Evolutionary conservation across 441 rosid genomes (phyloP).

Genomic region (Erodium trifolium): DNA sequence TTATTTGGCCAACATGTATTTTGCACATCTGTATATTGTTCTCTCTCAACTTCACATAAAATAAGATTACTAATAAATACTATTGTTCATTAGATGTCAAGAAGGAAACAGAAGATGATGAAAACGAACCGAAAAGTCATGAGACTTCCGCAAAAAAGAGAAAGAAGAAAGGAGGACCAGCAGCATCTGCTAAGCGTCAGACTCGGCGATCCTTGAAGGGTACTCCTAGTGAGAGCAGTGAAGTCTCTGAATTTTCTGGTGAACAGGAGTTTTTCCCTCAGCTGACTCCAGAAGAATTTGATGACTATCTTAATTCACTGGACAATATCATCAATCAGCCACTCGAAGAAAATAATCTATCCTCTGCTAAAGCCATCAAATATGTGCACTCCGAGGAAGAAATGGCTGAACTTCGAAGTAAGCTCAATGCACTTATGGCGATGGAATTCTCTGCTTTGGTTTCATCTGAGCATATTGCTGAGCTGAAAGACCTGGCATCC

Average conservation of each 20-base stretch:
- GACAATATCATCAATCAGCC: constrained; percentile 51
- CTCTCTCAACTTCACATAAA: neutral
- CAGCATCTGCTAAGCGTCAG: constrained; percentile 31
- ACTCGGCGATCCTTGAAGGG: constrained; percentile 28
- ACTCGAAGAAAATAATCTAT: constrained; percentile 18
- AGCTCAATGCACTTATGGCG: constrained; percentile 46
- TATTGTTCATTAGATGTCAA: constrained; percentile 14
- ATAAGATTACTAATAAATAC: neutral
- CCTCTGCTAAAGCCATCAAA: constrained; percentile 15
- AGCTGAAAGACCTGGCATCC: constrained; percentile 43
- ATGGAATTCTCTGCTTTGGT: constrained; percentile 47
- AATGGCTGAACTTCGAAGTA: constrained; percentile 46
- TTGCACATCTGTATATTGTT: neutral
- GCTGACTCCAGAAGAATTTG: constrained; percentile 53
- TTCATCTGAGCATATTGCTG: constrained; percentile 31
- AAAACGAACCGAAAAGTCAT: constrained; percentile 25
- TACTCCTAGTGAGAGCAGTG: neutral
- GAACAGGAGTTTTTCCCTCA: constrained; percentile 24
- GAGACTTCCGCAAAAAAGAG: constrained; percentile 27
- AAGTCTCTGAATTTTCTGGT: neutral
- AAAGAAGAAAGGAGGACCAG: constrained; percentile 23
- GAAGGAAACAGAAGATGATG: constrained; percentile 21
- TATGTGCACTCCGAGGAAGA: constrained; percentile 38
- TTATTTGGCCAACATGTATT: neutral
- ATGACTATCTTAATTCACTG: constrained; percentile 51